Percentiles rank a stretch among this genome's conserved stretches.
Conservation (phyloP, 192 early-diverging fungal species). For the Coemansia sp. region DNA sequence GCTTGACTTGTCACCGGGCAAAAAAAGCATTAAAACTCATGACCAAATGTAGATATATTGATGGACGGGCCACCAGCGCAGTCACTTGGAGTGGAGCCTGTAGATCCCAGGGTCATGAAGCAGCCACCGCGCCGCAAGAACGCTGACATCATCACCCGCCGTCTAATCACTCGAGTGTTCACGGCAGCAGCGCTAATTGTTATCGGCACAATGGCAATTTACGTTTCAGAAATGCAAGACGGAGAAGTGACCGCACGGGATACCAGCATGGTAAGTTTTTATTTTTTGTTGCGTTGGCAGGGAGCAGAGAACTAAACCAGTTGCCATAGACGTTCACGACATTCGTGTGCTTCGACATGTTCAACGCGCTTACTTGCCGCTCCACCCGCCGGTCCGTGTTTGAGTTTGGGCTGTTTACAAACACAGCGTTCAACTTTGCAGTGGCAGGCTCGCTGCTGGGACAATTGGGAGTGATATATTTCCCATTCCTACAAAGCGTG, state of each 20-base stretch:
- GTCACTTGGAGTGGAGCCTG: slow-evolving; percentile 92
- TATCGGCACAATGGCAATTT: slow-evolving; percentile 79
- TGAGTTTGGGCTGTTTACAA: slow-evolving; percentile 77
- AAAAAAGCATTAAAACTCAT: too few species aligned
- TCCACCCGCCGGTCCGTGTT: slow-evolving; percentile 80
- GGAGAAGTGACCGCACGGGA: slow-evolving; percentile 67
- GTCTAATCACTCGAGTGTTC: slow-evolving; percentile 72
- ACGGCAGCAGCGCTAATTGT: slow-evolving; percentile 79
- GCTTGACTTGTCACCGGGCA: slow-evolving; percentile 3
- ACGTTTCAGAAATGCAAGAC: slow-evolving; percentile 73
- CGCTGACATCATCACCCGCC: slow-evolving; percentile 75
- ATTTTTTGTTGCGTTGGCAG: neutral
- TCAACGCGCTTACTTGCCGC: slow-evolving; percentile 89
- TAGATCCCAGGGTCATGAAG: slow-evolving; percentile 87
- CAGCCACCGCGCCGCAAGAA: slow-evolving; percentile 78
- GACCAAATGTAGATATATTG: slow-evolving; percentile 74
- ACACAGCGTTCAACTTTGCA: slow-evolving; percentile 87
- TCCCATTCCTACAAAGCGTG: slow-evolving; percentile 85
- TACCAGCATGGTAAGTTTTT: slow-evolving; percentile 80
- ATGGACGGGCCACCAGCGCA: slow-evolving; percentile 99
- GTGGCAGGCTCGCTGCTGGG: slow-evolving; percentile 76
- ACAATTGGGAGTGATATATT: slow-evolving; percentile 84
- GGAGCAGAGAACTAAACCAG: neutral
- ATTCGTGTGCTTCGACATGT: slow-evolving; percentile 96
- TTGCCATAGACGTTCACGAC: slow-evolving; percentile 84